Percentiles rank a stretch among this genome's conserved stretches.
phyloP scores from a whole-genome alignment of 176 grass and related monocot species.

The Chloris gayana region DNA sequence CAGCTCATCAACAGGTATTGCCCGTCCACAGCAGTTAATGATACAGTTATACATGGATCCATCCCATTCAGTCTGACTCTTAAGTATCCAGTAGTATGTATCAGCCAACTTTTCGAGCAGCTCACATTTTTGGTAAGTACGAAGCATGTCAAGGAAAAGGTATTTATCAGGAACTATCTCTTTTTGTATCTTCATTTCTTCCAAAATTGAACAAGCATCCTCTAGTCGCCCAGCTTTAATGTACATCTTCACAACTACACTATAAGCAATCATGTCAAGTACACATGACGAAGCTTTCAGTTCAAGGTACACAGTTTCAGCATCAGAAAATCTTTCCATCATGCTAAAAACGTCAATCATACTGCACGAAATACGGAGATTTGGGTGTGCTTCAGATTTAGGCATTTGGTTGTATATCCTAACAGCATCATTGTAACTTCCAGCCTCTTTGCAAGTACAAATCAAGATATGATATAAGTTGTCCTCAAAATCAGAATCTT shows the following conservation, averaged over 20 bases:
- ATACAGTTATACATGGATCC: constrained; percentile 93
- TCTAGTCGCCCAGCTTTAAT: constrained; percentile 61
- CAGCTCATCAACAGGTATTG: constrained; percentile 80
- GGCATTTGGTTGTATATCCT: constrained; percentile 70
- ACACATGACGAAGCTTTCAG: constrained; percentile 53
- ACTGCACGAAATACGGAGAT: constrained; percentile 76
- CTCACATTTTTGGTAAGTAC: constrained; percentile 73
- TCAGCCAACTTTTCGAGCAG: constrained; percentile 73
- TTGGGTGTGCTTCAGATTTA: constrained; percentile 46
- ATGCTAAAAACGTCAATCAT: constrained; percentile 89
- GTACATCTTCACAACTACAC: constrained; percentile 82
- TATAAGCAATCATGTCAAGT: constrained; percentile 93
- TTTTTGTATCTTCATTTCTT: constrained; percentile 77
- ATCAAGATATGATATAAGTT: constrained; percentile 90
- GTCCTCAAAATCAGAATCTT: constrained; percentile 76
- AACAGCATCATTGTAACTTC: constrained; percentile 61
- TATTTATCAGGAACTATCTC: constrained; percentile 88
- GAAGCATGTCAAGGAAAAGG: constrained; percentile 87
- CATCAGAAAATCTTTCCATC: constrained; percentile 69
- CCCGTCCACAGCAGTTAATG: constrained; percentile 89
- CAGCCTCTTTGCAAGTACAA: constrained; percentile 85
- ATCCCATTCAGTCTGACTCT: constrained; percentile 66
- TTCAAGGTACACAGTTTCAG: constrained; percentile 66
- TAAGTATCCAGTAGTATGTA: constrained; percentile 83
- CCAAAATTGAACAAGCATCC: constrained; percentile 76